A percentile compares a stretch with the other conserved stretches of the same genome.
Conservation (phyloP, 2,329 filamentous ascomycete species). For the Trichoderma endophyticum region DNA sequence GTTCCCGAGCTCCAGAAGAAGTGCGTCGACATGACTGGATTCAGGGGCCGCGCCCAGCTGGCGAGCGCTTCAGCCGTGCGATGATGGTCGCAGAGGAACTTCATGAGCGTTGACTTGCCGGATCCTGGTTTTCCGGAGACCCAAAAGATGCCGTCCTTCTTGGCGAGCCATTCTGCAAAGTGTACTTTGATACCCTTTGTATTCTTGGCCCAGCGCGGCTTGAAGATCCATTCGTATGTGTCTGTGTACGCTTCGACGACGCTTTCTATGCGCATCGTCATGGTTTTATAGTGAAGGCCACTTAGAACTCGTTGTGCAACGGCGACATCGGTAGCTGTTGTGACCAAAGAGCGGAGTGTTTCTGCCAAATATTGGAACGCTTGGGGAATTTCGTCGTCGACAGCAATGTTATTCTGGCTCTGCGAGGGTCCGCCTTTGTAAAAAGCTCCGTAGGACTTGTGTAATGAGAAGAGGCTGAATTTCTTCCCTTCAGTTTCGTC, state of each 20-base stretch:
- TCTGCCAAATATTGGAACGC: neutral
- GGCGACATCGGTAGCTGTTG: neutral
- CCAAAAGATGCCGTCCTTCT: conserved; percentile 27
- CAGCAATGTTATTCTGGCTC: neutral
- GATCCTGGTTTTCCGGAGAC: conserved; percentile 40
- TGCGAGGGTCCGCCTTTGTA: neutral
- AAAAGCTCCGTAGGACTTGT: neutral
- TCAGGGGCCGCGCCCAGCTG: conserved; percentile 28
- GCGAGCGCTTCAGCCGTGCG: conserved; percentile 22
- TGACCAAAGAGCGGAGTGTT: neutral
- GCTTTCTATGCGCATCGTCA: neutral
- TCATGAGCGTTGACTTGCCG: conserved; percentile 44
- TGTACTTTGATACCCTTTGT: neutral
- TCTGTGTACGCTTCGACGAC: neutral
- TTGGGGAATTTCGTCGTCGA: neutral
- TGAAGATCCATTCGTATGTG: neutral
- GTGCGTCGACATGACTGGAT: conserved; percentile 28
- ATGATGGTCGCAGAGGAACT: conserved; percentile 28
- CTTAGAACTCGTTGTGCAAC: neutral
- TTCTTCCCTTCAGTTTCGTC: neutral
- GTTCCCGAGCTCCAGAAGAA: conserved; percentile 37
- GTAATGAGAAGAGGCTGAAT: neutral
- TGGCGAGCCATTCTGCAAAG: conserved; percentile 28
- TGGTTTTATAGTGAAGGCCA: neutral
- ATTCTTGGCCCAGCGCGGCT: neutral